Evolutionary conservation across 805 yeast genomes (phyloP).

Genomic region (Metschnikowia cerradonensis): DNA sequence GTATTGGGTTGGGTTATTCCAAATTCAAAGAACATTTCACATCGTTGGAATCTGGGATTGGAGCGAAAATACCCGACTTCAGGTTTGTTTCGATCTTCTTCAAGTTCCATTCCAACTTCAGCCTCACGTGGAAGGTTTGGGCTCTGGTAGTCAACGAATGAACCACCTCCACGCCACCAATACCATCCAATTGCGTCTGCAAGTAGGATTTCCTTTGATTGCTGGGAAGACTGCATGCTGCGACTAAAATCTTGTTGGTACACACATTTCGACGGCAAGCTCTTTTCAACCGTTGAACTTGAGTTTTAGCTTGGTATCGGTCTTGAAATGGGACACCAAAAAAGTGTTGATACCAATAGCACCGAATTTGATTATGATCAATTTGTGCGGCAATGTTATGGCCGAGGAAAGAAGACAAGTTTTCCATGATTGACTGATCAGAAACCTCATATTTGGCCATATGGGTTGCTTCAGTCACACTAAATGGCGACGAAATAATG

Average conservation of each 20-base stretch:
- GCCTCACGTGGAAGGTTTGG: slow-evolving; percentile 47
- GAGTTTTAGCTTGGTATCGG: slow-evolving; percentile 40
- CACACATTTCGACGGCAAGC: slow-evolving; percentile 70
- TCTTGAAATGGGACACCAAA: slow-evolving; percentile 44
- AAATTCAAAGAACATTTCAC: slow-evolving; percentile 11
- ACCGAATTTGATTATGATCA: too few relatives aligned
- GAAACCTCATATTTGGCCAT: too few relatives aligned
- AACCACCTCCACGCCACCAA: slow-evolving; percentile 31
- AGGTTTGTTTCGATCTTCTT: slow-evolving; percentile 68
- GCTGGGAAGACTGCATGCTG: slow-evolving; percentile 32
- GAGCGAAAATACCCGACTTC: slow-evolving; percentile 65
- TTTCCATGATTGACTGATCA: too few relatives aligned
- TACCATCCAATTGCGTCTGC: slow-evolving; percentile 31
- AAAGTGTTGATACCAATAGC: slow-evolving; percentile 60
- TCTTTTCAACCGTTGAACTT: slow-evolving; percentile 82
- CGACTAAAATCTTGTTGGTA: slow-evolving; percentile 80
- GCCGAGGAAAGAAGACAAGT: slow-evolving; percentile 15
- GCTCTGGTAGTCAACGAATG: slow-evolving; percentile 29
- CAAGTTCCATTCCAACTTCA: slow-evolving; percentile 71
- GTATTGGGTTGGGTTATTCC: too few relatives aligned
- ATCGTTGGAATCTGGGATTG: slow-evolving; percentile 48
- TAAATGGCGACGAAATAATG: too few relatives aligned
- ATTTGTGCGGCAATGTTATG: slow-evolving; percentile 34
- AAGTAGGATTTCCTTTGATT: slow-evolving; percentile 42
- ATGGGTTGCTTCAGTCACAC: too few relatives aligned